These are phyloP conservation scores for Cydonia oblonga DNA, from an alignment of 331 rosid genomes.

Conservation along the genomic window DNA sequence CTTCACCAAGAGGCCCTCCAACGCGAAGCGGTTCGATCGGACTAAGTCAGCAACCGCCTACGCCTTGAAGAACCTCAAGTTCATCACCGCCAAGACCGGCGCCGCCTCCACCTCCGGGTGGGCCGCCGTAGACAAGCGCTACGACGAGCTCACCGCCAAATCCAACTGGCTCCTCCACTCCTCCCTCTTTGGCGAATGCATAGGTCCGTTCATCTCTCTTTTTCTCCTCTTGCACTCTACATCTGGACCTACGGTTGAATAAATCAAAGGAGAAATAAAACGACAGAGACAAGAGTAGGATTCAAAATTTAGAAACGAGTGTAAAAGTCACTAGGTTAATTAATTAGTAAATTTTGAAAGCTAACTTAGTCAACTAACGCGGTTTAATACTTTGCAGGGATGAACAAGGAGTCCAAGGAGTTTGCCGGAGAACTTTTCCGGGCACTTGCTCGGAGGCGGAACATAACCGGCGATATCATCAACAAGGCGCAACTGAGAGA, in stretches of 20 bases:
- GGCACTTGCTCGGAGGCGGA: slow-evolving; percentile 50
- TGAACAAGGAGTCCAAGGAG: slow-evolving; percentile 81
- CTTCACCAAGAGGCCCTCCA: slow-evolving; percentile 19
- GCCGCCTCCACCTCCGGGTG: slow-evolving; percentile 29
- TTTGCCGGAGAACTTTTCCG: slow-evolving; percentile 73
- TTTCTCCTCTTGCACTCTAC: too few species aligned
- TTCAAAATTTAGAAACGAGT: neutral
- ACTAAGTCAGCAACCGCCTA: slow-evolving; percentile 56
- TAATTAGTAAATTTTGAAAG: neutral
- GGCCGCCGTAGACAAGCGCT: slow-evolving; percentile 52
- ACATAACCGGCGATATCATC: slow-evolving; percentile 42
- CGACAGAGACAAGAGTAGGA: neutral
- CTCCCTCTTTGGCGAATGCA: slow-evolving; percentile 68
- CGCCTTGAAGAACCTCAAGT: slow-evolving; percentile 68
- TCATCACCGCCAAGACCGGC: slow-evolving; percentile 37
- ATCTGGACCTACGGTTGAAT: neutral
- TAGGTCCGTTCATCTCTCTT: slow-evolving; percentile 22
- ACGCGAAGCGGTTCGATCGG: slow-evolving; percentile 33
- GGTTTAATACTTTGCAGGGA: slow-evolving; percentile 29
- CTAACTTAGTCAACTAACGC: neutral
- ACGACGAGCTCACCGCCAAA: slow-evolving; percentile 37
- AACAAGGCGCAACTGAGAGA: slow-evolving; percentile 52
- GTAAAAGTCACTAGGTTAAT: neutral
- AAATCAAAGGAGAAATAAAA: neutral
- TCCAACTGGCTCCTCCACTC: slow-evolving; percentile 44